Evolutionary conservation across 2,329 filamentous ascomycete species (phyloP).

Genomic region (Orbilia javanica): DNA sequence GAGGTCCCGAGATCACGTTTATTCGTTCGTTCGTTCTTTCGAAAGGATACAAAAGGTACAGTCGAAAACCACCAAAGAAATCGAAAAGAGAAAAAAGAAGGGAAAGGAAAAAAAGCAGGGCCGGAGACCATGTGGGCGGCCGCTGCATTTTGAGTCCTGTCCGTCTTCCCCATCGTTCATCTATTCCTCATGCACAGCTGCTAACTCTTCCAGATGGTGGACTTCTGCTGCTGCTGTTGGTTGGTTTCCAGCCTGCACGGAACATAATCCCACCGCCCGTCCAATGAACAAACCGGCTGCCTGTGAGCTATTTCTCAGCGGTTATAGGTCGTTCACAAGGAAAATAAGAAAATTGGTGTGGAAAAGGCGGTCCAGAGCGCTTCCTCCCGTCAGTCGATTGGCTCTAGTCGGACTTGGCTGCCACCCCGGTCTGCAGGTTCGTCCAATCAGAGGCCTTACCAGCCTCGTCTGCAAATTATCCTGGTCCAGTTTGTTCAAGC

Average conservation of each 20-base stretch:
- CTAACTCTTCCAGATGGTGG: slow-evolving; percentile 8
- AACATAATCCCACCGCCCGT: slow-evolving; percentile 25
- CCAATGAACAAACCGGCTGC: slow-evolving; percentile 39
- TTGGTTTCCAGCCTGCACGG: slow-evolving; percentile 22
- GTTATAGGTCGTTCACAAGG: slow-evolving; percentile 33
- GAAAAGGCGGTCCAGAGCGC: slow-evolving; percentile 31
- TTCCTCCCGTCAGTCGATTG: slow-evolving; percentile 46
- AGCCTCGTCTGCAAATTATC: slow-evolving; percentile 14
- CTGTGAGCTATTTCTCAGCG: slow-evolving; percentile 33
- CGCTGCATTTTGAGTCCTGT: slow-evolving; percentile 53
- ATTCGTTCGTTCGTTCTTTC: background rate
- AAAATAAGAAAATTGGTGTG: background rate
- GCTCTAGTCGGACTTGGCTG: slow-evolving; percentile 33
- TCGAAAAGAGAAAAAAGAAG: slow-evolving; percentile 14
- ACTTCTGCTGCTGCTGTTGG: slow-evolving; percentile 14
- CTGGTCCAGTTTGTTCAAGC: background rate
- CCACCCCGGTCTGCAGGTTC: background rate
- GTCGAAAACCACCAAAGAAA: slow-evolving; percentile 55
- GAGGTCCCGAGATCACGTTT: slow-evolving; percentile 41
- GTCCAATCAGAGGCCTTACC: slow-evolving; percentile 11
- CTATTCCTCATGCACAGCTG: slow-evolving; percentile 13
- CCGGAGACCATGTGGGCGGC: slow-evolving; percentile 36
- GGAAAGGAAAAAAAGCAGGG: slow-evolving; percentile 16
- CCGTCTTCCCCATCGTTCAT: background rate
- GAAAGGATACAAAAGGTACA: slow-evolving; percentile 19